Percentiles rank a stretch among this genome's conserved stretches.
Conservation (phyloP, 345 rosid genomes). For the Brassica carinata region DNA sequence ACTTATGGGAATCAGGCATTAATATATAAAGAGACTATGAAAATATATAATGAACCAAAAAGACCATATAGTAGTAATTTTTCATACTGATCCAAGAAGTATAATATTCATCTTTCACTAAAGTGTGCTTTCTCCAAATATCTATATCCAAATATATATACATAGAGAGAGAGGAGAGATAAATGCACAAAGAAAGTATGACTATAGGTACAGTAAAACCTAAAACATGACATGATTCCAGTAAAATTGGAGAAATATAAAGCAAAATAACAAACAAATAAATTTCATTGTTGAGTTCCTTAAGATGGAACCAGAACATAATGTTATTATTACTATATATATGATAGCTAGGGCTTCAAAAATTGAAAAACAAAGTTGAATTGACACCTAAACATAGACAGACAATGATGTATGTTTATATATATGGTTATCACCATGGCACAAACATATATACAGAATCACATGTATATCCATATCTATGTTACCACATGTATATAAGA, state of each 20-base stretch:
- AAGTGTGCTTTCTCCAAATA: constrained; percentile 9
- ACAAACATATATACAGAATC: constrained; percentile 12
- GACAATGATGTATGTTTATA: background rate
- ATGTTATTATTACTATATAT: background rate
- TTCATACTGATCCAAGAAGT: constrained; percentile 14
- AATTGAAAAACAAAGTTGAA: constrained; percentile 19
- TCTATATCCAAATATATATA: constrained; percentile 4
- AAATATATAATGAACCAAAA: background rate
- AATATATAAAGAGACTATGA: background rate
- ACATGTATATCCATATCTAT: background rate
- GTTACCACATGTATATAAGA: background rate
- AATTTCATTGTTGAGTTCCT: constrained; percentile 1
- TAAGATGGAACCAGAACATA: constrained; percentile 17
- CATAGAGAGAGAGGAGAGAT: background rate
- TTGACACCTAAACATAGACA: constrained; percentile 13
- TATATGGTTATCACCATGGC: constrained; percentile 5
- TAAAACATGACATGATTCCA: constrained; percentile 15
- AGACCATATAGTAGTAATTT: background rate
- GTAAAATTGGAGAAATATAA: background rate
- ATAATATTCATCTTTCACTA: constrained; percentile 11
- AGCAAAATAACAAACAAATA: constrained; percentile 10
- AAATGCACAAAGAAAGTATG: background rate
- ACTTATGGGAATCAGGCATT: constrained; percentile 15
- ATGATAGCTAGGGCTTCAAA: constrained; percentile 24
- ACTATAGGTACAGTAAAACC: background rate